A percentile compares a stretch with the other conserved stretches of the same genome.
Evolutionary conservation across 2,329 filamentous ascomycete genomes (phyloP).

Genomic region (Verticillium longisporum): DNA sequence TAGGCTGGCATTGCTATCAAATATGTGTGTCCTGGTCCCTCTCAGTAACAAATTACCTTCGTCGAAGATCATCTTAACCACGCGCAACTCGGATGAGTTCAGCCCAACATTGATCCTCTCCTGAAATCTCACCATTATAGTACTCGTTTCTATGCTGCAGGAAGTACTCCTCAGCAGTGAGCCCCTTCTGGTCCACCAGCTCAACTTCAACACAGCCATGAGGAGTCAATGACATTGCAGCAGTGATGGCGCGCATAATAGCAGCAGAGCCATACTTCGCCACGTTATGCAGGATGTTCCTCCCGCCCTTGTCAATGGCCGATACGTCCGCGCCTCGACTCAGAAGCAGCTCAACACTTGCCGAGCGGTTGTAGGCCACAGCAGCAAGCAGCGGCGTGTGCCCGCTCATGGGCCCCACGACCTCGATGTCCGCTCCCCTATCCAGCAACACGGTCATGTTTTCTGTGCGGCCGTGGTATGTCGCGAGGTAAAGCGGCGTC

Average conservation of each 20-base stretch:
- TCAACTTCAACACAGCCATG: background rate
- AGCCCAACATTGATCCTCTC: background rate
- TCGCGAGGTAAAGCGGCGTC: background rate
- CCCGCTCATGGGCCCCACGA: background rate
- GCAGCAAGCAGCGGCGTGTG: background rate
- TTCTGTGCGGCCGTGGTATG: background rate
- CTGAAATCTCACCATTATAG: background rate
- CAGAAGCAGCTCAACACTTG: background rate
- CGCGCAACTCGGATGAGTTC: background rate
- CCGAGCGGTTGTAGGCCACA: background rate
- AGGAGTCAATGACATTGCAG: background rate
- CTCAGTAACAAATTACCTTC: too few species aligned
- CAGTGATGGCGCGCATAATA: background rate
- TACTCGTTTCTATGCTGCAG: background rate
- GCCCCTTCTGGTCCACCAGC: background rate
- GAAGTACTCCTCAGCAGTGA: background rate
- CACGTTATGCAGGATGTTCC: background rate
- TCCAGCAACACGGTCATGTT: background rate
- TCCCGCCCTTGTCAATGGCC: background rate
- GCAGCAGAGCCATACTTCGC: background rate
- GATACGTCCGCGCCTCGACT: background rate
- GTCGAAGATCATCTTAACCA: background rate
- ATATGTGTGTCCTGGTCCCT: background rate
- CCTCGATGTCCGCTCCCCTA: background rate
- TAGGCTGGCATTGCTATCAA: too few species aligned